Evolutionary conservation across 2,329 filamentous ascomycete genomes (phyloP), one percentile per base, ranked within the genome.

Genomic region (Cadophora malorum): DNA sequence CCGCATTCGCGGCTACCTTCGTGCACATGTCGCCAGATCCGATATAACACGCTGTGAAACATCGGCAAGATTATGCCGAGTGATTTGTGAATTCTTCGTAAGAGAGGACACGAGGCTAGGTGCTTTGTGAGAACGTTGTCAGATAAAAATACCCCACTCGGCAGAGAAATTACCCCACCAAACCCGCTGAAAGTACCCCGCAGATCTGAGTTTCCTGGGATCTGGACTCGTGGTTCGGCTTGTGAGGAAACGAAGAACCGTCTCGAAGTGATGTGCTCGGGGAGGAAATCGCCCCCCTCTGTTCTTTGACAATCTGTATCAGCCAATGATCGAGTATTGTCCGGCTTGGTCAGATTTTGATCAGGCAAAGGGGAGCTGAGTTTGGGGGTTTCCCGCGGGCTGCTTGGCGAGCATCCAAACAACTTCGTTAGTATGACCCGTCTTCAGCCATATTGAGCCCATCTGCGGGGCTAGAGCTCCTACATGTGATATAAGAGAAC

Each of bases 71-170:
- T 59, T 25, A 14, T 59, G 52, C 63, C 63, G 63, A 59, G 41
- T 33, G 63, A 53, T 64, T 64, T 64, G 52, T 58, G 25, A 64
- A 31, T 33, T 49, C n/a, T 50, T 45, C n/a, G 63, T 64, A 38
- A 64, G 41, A 41, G 9, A 14, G 21, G 14, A 59, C 31, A 35
- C 49, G 25, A 60, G 16, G 31, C 47, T 61, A 63, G 35, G 25
- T 68, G 56, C 35, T 68, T 50, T 56, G 63, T 59, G 33, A 68
- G 31, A 63, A 62, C 58, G 38, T 65, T 33, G 63, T 68, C 49
- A 68, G 63, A 52, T 16, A n/a, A 55, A 53, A 55, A 55, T 55
- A 55, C 52, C 52, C 52, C 52, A 33, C 52, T 28, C 23, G 28
- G 52, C 28, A 31, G 28, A 55, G 25, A 53, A 25, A 10, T 25